Evolutionary conservation across 768 basidiomycete genomes (phyloP).

Genomic region (Boletus rubescentipes): DNA sequence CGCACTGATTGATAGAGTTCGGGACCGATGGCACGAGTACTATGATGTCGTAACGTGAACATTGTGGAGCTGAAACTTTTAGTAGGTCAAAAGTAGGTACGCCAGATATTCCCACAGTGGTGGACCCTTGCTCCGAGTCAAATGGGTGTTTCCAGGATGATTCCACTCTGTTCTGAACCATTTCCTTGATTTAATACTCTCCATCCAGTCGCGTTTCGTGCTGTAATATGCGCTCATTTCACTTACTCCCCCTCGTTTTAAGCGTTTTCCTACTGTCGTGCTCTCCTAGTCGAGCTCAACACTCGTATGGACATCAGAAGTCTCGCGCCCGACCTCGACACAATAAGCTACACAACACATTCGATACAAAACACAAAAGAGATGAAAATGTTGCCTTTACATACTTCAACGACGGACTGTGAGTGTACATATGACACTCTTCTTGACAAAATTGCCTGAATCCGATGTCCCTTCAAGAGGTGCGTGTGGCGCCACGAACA

Average conservation of each 20-base stretch:
- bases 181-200: not conserved
- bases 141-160: too few species aligned
- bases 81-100: too few species aligned
- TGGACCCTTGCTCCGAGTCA: too few species aligned
- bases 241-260: conserved; percentile 24
- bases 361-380: conserved; percentile 17
- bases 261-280: conserved; percentile 15
- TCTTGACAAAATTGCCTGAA: not conserved
- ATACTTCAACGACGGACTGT: conserved; percentile 29
- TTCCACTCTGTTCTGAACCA: not conserved
- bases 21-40: too few species aligned
- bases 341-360: not conserved
- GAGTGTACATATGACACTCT: conserved; percentile 1
- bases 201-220: conserved; percentile 5
- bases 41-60: too few species aligned
- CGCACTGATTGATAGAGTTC: too few species aligned
- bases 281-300: conserved; percentile 8
- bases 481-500: conserved; percentile 36
- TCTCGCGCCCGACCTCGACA: conserved; percentile 11
- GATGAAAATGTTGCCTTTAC: conserved; percentile 21
- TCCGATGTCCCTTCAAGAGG: conserved; percentile 31
- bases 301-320: conserved; percentile 10
- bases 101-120: too few species aligned
- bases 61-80: too few species aligned
- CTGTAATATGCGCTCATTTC: conserved; percentile 30